A percentile compares a stretch with the other conserved stretches of the same genome.
Conservation (phyloP, 805 yeast species). For the Pichia deserticola region DNA sequence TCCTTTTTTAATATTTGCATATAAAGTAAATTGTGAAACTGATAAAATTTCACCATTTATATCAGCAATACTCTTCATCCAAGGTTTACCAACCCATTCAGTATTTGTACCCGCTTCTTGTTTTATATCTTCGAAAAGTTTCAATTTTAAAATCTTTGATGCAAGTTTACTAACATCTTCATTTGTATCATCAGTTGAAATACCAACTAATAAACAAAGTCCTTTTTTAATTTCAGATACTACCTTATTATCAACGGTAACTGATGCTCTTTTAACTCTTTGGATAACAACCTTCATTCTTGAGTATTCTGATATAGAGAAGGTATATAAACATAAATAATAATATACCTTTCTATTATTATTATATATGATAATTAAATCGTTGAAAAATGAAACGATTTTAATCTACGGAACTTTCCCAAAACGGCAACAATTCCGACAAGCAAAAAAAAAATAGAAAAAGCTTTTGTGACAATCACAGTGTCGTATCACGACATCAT, state of each 20-base stretch:
- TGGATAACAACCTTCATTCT: constrained; percentile 86
- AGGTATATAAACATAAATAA: too few species aligned
- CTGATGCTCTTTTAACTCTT: constrained; percentile 83
- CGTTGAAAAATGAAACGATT: too few species aligned
- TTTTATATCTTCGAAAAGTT: constrained; percentile 59
- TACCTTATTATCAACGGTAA: constrained; percentile 63
- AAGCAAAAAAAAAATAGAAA: too few species aligned
- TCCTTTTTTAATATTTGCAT: constrained; percentile 82
- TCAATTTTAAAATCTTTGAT: constrained; percentile 53
- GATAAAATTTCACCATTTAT: constrained; percentile 67
- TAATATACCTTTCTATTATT: too few species aligned
- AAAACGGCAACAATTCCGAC: too few species aligned
- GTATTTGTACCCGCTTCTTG: constrained; percentile 35
- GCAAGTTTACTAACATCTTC: constrained; percentile 68
- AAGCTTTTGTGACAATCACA: too few species aligned
- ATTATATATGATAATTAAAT: too few species aligned
- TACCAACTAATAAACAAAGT: constrained; percentile 75
- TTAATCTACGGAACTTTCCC: too few species aligned
- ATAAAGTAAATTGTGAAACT: constrained; percentile 88
- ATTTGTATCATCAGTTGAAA: constrained; percentile 66
- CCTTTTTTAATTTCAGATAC: constrained; percentile 76
- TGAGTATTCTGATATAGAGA: too few species aligned
- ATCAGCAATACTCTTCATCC: constrained; percentile 69
- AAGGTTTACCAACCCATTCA: constrained; percentile 55
- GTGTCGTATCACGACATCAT: too few species aligned